Evolutionary conservation across 768 basidiomycete genomes (phyloP), one percentile per base, ranked within the genome.

Genomic region (Hypholoma fasciculare): DNA sequence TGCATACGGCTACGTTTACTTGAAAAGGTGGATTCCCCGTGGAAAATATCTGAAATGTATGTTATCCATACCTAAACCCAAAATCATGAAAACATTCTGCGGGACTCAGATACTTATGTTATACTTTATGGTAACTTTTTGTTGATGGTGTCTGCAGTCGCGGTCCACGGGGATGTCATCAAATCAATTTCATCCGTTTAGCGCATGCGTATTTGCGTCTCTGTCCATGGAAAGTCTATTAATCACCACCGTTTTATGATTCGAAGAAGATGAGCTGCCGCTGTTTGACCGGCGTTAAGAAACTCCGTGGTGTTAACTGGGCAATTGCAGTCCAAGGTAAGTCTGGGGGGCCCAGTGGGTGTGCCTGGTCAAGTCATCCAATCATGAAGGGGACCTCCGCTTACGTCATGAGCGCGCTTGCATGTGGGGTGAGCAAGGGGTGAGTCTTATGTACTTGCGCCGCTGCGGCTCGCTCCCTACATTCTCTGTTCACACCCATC

Each of bases 351-450:
- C 7, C 27, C 4, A 3, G 27, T 30, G 7, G 27, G 7, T 7
- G 27, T 34, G 30, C 30, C 30, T 34, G 30, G 30, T 7, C 6
- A 34, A 34, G 30, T 5, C 30, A 34, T 5, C 30, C 30, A 34
- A 34, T 34, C 30, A 34, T 34, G 30, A 7, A 34, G 30, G 30
- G 30, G 30, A 34, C 30, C 64, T 48, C 57, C 64, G 68, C 70
- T 70, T 73, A 73, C 67, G 69, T 73, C 69, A 73, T 65, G 46
- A 57, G 49, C 49, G 40, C 27, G 34, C 38, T 39, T 42, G 55
- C 36, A 13, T 42, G 40, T 8, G 27, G 48, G 23, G 37, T 38
- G 14, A 9, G 13, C 17, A 26, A 19, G 19, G 19, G 11, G 17
- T 47, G 19, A 19, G 26, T 7, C 26, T 16, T 23, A 14, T 20